Evolutionary conservation across 352 stramenopile genomes (phyloP), one percentile per base, ranked within the genome.

Genomic region (Pythium coloratum): DNA sequence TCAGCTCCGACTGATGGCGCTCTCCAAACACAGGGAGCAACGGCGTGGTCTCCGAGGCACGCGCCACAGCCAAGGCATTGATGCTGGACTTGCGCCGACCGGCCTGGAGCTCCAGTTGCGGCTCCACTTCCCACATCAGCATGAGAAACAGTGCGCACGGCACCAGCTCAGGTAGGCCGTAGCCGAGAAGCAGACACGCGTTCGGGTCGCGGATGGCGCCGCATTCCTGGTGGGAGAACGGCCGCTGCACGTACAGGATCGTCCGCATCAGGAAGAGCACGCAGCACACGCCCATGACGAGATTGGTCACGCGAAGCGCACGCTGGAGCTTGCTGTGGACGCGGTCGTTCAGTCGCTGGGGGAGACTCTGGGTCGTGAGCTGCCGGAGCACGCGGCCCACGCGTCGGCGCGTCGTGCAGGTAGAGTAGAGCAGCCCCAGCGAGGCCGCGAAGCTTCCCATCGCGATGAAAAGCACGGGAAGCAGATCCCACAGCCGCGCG

Each of bases 121-220:
- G 84, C 55, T 95, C 85, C 33, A 94, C 85, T 32, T 95, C 80
- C 84, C 84, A 92, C 87, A 95, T 94, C n/a, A 95, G 70, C 50
- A 91, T 70, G 1, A 95, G 66, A 62, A 95, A 95, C n/a, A 94
- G 70, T 47, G 72, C 67, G 61, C 82, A 89, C 0, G 87, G 85
- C 28, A 94, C 69, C 51, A 92, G 74, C 68, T 95, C 87, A 0
- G 85, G 84, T 0, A 95, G 69, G 5, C 72, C 78, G 50, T 94
- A 92, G 18, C 85, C 87, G 10, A 95, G 72, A 26, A 91, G 58
- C 20, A 95, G 75, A 63, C 85, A 95, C 20, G 81, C 70, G 46
- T 91, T 77, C 1, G 82, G 51, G 62, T 84, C 78, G 46, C 77
- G 67, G 42, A 92, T 88, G 33, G 82, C 65, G 26, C 87, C 84